Conservation (phyloP, 129 eudicot genomes). For the Flaveria trinervia region DNA sequence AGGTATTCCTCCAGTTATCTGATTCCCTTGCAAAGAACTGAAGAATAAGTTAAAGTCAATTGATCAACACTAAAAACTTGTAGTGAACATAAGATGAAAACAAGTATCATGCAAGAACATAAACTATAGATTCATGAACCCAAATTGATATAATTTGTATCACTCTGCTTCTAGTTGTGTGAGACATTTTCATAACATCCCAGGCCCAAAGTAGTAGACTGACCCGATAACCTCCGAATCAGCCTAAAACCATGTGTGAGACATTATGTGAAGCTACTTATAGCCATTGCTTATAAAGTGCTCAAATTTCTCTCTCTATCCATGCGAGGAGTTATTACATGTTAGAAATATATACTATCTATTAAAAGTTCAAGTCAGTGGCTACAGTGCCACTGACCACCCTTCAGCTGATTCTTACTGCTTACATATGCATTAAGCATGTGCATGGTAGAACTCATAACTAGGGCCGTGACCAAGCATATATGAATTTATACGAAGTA, state of each 20-base stretch:
- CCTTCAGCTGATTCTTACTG: background rate
- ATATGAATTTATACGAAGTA: background rate
- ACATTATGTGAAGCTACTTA: background rate
- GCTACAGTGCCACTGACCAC: too few relatives aligned
- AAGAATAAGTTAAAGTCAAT: constrained; percentile 6
- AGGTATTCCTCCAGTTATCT: constrained; percentile 84
- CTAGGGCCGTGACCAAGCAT: background rate
- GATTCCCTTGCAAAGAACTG: constrained; percentile 81
- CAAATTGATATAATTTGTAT: background rate
- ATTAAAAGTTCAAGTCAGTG: too few relatives aligned
- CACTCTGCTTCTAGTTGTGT: background rate
- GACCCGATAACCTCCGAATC: background rate
- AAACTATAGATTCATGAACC: background rate
- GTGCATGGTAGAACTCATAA: background rate
- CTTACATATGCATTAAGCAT: background rate
- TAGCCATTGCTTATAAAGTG: background rate
- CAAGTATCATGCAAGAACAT: background rate
- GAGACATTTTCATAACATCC: constrained; percentile 2
- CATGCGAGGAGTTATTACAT: background rate
- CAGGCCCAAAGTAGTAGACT: background rate
- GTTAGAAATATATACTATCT: background rate
- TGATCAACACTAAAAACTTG: background rate
- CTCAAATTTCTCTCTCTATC: background rate
- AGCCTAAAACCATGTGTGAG: background rate
- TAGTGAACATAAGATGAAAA: background rate